phyloP scores from a whole-genome alignment of 192 early-diverging fungal genomes.

The Coemansia sp. region DNA sequence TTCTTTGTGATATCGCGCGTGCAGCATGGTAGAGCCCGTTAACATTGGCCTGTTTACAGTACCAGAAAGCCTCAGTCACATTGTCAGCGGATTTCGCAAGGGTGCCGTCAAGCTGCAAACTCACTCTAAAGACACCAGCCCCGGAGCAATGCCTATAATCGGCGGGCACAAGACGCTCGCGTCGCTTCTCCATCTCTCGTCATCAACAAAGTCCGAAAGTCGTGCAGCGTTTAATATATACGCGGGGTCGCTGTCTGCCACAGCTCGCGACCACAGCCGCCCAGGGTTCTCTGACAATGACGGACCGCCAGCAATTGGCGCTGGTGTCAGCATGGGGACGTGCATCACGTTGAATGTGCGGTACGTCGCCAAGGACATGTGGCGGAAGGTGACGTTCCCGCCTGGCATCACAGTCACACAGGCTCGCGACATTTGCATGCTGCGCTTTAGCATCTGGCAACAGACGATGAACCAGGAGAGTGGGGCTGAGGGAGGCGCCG shows the following conservation, averaged over 20 bases:
- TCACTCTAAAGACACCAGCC: conserved; percentile 7
- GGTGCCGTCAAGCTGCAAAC: conserved; percentile 12
- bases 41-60: conserved; percentile 41
- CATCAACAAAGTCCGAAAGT: conserved; percentile 28
- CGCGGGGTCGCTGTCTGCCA: conserved; percentile 31
- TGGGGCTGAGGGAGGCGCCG: background rate
- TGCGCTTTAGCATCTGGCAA: conserved; percentile 56
- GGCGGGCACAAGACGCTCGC: conserved; percentile 46
- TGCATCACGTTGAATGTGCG: conserved; percentile 46
- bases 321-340: conserved; percentile 28
- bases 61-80: conserved; percentile 41
- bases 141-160: conserved; percentile 42
- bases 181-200: conserved; percentile 39
- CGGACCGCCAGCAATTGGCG: background rate
- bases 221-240: conserved; percentile 42
- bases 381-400: conserved; percentile 51
- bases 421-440: conserved; percentile 54
- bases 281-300: background rate
- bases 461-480: conserved; percentile 25
- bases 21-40: conserved; percentile 49
- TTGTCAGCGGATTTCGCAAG: conserved; percentile 18
- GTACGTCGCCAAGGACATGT: conserved; percentile 40
- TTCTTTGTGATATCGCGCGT: background rate
- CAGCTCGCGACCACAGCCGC: conserved; percentile 1
- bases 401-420: conserved; percentile 54